A percentile compares a stretch with the other conserved stretches of the same genome.
These are phyloP conservation scores for Aureobasidium sp. DNA, from an alignment of 2,329 filamentous ascomycete genomes.

Conservation along the genomic window DNA sequence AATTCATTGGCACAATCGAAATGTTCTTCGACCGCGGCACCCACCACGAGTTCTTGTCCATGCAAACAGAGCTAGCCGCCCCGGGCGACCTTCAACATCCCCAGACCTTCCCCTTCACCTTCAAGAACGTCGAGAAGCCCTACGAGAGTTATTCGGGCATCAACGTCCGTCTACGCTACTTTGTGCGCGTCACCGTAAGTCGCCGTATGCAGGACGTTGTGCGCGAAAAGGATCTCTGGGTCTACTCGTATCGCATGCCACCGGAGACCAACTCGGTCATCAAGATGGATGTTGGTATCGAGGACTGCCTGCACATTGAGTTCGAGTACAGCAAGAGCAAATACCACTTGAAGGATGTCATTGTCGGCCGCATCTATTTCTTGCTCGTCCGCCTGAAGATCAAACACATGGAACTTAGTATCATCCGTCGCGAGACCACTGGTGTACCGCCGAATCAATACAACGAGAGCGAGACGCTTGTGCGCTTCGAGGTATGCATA, in stretches of 20 bases:
- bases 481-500: constrained; percentile 73
- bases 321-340: constrained; percentile 99
- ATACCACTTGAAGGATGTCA: constrained; percentile 98
- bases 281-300: constrained; percentile 99
- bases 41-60: constrained; percentile 96
- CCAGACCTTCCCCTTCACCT: constrained; percentile 98
- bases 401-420: constrained; percentile 98
- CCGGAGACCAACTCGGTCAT: constrained; percentile 97
- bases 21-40: constrained; percentile 99
- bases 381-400: constrained; percentile 95
- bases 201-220: constrained; percentile 96
- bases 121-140: constrained; percentile 99
- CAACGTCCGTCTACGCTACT: constrained; percentile 98
- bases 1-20: constrained; percentile 98
- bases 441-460: constrained; percentile 97
- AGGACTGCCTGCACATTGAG: constrained; percentile 98
- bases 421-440: constrained; percentile 93
- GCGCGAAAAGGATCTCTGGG: constrained; percentile 98
- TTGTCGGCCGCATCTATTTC: constrained; percentile 98
- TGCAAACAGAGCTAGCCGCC: constrained; percentile 92
- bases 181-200: constrained; percentile 92
- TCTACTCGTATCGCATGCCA: constrained; percentile 96
- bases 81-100: constrained; percentile 97
- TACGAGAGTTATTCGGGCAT: constrained; percentile 99
- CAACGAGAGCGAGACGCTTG: constrained; percentile 96